Percentiles rank a stretch among this genome's conserved stretches.
phyloP scores from a whole-genome alignment of 2,329 filamentous ascomycete species.

The Leptoxyphium fumago region DNA sequence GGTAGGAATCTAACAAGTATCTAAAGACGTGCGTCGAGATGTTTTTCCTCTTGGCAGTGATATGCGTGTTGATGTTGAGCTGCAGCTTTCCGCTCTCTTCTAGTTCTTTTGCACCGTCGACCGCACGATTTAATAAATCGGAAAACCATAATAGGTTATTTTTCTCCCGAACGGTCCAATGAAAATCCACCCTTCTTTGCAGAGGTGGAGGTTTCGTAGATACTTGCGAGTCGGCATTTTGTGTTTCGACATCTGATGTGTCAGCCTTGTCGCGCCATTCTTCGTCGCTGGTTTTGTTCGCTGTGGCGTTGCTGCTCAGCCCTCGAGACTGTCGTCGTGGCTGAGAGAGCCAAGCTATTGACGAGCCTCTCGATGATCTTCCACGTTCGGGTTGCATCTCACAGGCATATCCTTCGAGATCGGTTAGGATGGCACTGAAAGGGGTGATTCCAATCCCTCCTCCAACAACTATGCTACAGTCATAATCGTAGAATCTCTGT shows the following conservation, averaged over 20 bases:
- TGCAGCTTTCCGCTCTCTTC: constrained; percentile 27
- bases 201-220: constrained; percentile 14
- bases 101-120: constrained; percentile 24
- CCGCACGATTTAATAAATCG: constrained; percentile 38
- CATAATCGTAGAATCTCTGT: constrained; percentile 44
- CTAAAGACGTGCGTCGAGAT: constrained; percentile 42
- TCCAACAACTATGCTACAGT: constrained; percentile 41
- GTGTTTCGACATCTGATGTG: background rate
- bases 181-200: constrained; percentile 39
- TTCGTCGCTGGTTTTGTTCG: background rate
- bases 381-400: constrained; percentile 2
- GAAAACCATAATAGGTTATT: constrained; percentile 45
- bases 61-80: constrained; percentile 41
- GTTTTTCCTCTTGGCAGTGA: constrained; percentile 40
- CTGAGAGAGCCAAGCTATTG: background rate
- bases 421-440: constrained; percentile 41
- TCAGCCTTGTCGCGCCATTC: background rate
- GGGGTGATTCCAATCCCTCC: constrained; percentile 45
- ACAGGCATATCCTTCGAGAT: constrained; percentile 31
- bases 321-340: background rate
- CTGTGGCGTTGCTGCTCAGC: background rate
- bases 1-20: constrained; percentile 42
- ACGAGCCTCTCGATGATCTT: background rate
- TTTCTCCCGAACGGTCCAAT: constrained; percentile 45
- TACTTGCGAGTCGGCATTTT: background rate